Percentiles rank a stretch among this genome's conserved stretches.
Conservation (phyloP, 2,329 filamentous ascomycete genomes). For the Aspergillus chevalieri region DNA sequence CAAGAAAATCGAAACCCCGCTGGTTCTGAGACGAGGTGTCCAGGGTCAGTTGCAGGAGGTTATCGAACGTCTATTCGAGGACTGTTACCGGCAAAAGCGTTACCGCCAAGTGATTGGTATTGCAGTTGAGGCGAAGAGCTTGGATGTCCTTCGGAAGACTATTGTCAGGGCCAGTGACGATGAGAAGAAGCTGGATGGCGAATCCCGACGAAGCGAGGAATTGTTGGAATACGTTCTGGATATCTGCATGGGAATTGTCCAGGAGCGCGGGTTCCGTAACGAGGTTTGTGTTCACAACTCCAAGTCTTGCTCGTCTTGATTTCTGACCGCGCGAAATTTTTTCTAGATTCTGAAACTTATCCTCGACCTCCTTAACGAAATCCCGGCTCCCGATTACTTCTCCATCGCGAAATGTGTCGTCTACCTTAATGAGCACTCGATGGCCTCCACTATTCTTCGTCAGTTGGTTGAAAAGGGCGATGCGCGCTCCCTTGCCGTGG, state of each 20-base stretch:
- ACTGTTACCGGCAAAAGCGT: conserved; percentile 74
- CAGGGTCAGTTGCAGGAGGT: conserved; percentile 74
- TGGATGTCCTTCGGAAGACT: conserved; percentile 77
- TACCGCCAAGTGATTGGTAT: conserved; percentile 97
- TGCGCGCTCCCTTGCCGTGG: conserved; percentile 70
- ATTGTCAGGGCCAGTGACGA: conserved; percentile 87
- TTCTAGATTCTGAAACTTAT: conserved; percentile 77
- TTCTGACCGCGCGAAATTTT: background rate
- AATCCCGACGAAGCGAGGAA: conserved; percentile 67
- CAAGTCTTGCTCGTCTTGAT: background rate
- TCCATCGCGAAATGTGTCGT: conserved; percentile 97
- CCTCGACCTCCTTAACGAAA: conserved; percentile 89
- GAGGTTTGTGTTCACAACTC: conserved; percentile 41
- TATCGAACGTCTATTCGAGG: conserved; percentile 85
- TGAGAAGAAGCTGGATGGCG: conserved; percentile 61
- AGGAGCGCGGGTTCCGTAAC: conserved; percentile 79
- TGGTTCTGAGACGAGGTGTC: conserved; percentile 66
- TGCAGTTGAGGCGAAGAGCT: conserved; percentile 86
- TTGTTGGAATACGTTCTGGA: conserved; percentile 93
- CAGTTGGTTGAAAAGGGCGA: conserved; percentile 77
- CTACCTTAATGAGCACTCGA: conserved; percentile 83
- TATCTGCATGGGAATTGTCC: conserved; percentile 96
- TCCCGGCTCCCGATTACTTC: conserved; percentile 91
- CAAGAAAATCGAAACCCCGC: conserved; percentile 50
- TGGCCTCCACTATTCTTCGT: conserved; percentile 79